Evolutionary conservation across 2,329 filamentous ascomycete species (phyloP).

Genomic region (Aspergillus chevalieri): DNA sequence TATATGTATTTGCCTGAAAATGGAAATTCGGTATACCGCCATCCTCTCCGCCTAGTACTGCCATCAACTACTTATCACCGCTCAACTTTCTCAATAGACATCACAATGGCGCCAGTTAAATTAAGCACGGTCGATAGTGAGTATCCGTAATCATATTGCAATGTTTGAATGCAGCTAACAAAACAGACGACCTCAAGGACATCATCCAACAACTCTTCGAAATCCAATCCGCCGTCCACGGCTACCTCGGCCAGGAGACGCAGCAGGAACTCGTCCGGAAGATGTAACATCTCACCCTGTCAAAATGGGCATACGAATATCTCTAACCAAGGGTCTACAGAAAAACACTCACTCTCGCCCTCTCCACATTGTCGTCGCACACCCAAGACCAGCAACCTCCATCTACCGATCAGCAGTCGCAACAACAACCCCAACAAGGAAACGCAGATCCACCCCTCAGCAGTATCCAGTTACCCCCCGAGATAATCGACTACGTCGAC

Average conservation of each 20-base stretch:
- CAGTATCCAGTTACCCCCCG: conserved; percentile 51
- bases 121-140: conserved; percentile 31
- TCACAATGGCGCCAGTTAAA: conserved; percentile 30
- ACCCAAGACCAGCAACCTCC: conserved; percentile 20
- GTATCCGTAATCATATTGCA: conserved; percentile 1
- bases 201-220: conserved; percentile 59
- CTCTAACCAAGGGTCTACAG: conserved; percentile 18
- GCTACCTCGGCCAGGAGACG: conserved; percentile 53
- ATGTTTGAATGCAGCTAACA: not conserved
- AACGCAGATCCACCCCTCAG: conserved; percentile 41
- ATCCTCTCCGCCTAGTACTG: not conserved
- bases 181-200: conserved; percentile 50
- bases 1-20: not conserved
- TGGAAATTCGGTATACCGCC: not conserved
- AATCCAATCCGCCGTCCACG: conserved; percentile 53
- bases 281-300: conserved; percentile 38
- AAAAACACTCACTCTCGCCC: conserved; percentile 48
- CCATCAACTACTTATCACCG: not conserved
- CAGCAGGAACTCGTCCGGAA: conserved; percentile 54
- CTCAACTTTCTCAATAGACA: not conserved
- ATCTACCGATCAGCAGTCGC: not conserved
- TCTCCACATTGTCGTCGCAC: conserved; percentile 46
- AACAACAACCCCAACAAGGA: conserved; percentile 9
- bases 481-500: conserved; percentile 59
- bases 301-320: not conserved